Base-by-base conservation (phyloP, 257 asterid genomes). In the Fraxinus pennsylvanica region DNA sequence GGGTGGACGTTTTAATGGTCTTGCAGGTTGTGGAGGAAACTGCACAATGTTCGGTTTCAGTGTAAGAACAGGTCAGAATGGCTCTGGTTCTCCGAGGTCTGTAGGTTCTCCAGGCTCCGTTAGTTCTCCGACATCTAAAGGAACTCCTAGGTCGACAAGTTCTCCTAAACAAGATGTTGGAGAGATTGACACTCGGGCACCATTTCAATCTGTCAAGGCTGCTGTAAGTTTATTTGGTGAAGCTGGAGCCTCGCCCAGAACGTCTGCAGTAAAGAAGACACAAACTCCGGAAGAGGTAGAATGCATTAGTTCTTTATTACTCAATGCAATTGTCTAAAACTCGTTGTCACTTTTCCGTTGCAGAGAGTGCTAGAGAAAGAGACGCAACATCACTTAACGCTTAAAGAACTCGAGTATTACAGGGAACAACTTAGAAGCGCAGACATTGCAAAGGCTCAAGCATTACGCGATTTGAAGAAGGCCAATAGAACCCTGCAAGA, bases 361-460 rank as follows among this genome's bases (percentile, higher is more conserved):
- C 89, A 93, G 99, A 83, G 94, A 70, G 97, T 95, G 80, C 83
- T 95, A 38, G 96, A 93, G 82, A 91, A 87, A 84, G 99, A 93
- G 79, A 86, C 98, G 0, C 93, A 87, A 35, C 91, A 90, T 79
- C 92, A 87, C 74, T 83, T 90, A 84, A 87, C 90, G 75, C 52
- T 87, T 21, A 88, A 89, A 81, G 92, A 92, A 73, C 85, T 89
- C 0, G 93, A 84, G 1, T 76, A 79, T 85, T 86, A 86, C 81
- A 88, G 82, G 71, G 89, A 85, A 17, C 88, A 89, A 13, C 78
- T 92, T 41, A 83, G 80, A 74, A 85, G 30, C 30, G 84, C 92
- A 1, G 96, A 93, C 52, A 76, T 84, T 7, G 82, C 91, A 1
- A 91, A 88, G 81, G 82, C 83, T 27, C 93, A 87, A 74, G 98